These are phyloP conservation scores for Dinochytrium kinnereticum DNA, from an alignment of 371 early-diverging fungal species.

Conservation along the genomic window DNA sequence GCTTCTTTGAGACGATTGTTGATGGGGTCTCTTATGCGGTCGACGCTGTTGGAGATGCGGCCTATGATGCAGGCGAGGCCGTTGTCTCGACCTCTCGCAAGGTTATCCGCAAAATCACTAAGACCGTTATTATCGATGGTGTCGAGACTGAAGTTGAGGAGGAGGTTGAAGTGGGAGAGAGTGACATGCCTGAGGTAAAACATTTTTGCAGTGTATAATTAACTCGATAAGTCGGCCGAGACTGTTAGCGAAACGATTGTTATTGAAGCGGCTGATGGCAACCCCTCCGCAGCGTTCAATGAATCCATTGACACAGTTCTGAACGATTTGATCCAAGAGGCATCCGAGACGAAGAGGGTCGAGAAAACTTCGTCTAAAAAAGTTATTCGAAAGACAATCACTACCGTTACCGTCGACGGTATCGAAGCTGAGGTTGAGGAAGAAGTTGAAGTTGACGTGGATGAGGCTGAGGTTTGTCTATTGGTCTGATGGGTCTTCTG, in stretches of 20 bases:
- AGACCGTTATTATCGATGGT: not conserved
- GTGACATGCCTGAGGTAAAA: not conserved
- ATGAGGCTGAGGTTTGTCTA: not conserved
- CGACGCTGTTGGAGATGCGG: not conserved
- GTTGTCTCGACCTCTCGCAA: not conserved
- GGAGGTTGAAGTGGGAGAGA: not conserved
- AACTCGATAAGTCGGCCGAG: not conserved
- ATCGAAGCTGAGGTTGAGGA: not conserved
- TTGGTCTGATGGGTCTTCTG: not conserved
- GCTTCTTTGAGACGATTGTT: not conserved
- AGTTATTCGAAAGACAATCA: not conserved
- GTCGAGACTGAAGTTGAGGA: conserved; percentile 6
- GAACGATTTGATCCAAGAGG: too few species aligned
- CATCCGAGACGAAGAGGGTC: too few species aligned
- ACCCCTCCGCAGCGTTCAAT: too few species aligned
- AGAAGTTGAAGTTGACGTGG: not conserved
- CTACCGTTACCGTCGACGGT: not conserved
- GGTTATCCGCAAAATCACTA: not conserved
- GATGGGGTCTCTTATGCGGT: not conserved
- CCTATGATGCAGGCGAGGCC: not conserved
- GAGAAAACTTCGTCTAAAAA: too few species aligned
- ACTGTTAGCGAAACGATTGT: not conserved
- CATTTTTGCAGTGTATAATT: not conserved
- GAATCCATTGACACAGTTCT: too few species aligned
- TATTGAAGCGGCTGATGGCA: not conserved